Evolutionary conservation across 164 flowering plant genomes (phyloP), one percentile per base, ranked within the genome.

Genomic region (Macadamia tetraphylla): DNA sequence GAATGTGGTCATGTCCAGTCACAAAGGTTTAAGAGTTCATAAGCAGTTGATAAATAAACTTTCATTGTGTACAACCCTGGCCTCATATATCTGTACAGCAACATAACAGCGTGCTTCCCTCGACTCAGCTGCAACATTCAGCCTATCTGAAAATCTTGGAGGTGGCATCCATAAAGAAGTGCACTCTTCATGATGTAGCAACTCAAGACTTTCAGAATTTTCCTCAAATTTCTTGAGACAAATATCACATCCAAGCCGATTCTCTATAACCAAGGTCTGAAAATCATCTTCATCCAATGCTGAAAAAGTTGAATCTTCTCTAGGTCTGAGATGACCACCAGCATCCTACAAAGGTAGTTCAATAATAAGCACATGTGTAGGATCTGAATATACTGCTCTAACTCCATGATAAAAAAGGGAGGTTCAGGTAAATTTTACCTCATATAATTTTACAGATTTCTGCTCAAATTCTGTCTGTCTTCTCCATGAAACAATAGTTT

Each of bases 251-350:
- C 99, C 99, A 74, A 95, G 93, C 78, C 85, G 87, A 80, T 95
- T 95, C 74, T 95, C 98, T 70, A 95, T 71, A 51, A 79, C 68
- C 44, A 92, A 83, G 7, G 88, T 91, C 77, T 87, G 96, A 73
- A 87, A 82, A 72, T 95, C 96, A 77, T 87, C 96, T 68, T 86
- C 97, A 82, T 95, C 97, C 71, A 95, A 72, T 53, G 99, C 98
- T 67, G 91, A 86, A 71, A 82, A 78, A n/a, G 83, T 71, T 10
- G 79, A 46, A 67, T 81, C 81, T 64, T 84, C 81, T 60, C 62
- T 81, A 66, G 60, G 60, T 57, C 40, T 74, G 59, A 52, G 62
- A 71, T 64, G 76, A 73, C 17, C 59, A 75, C 70, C 77, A 75
- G 80, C 74, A 67, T 81, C 90, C 99, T 95, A 88, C 60, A 66